Evolutionary conservation across 1,284 basidiomycete genomes (phyloP), one percentile per base, ranked within the genome.

Genomic region (Sanguinoderma infundibulare): DNA sequence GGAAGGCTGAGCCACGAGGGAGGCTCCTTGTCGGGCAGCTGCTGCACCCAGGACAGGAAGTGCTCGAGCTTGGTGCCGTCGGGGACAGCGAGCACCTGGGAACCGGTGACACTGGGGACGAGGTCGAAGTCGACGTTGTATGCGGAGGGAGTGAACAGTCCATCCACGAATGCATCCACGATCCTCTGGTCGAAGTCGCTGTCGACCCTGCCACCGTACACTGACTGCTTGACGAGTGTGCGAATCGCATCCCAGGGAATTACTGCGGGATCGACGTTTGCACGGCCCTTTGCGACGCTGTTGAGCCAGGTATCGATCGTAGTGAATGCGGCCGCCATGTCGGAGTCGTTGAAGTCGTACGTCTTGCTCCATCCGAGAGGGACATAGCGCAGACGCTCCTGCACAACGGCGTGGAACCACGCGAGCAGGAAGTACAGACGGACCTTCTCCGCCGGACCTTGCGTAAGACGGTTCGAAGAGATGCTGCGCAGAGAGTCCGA

Each of bases 331-430:
- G 96, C 92, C n/a, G 90, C 87, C 84, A 97, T 92, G 73, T 98
- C 96, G 5, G 96, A 97, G 74, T 98, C 95, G 76, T 98, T 98
- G 84, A 98, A 98, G 75, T 98, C 96, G 77, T 98, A 98, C 0
- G 85, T 83, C 78, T 98, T 95, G 73, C 91, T 95, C 95, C 96
- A 98, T 0, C 96, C 96, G 26, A 98, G 82, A 5, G 96, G 96
- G 9, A 91, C 92, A 73, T 98, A 98, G 44, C 96, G 92, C 26
- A 98, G 82, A 67, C 96, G 94, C 76, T 98, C 96, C 77, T 98
- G 96, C 0, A 98, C 90, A 26, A 98, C 86, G 17, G 96, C 95
- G 72, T 98, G 96, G 87, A 98, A 96, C 96, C 96, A 98, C 2
- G 96, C 94, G n/a, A 98, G 85, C 39, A 98, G 79, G 88, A 96